phyloP scores from a whole-genome alignment of 2,329 filamentous ascomycete genomes.

The Sporothrix schenckii region DNA sequence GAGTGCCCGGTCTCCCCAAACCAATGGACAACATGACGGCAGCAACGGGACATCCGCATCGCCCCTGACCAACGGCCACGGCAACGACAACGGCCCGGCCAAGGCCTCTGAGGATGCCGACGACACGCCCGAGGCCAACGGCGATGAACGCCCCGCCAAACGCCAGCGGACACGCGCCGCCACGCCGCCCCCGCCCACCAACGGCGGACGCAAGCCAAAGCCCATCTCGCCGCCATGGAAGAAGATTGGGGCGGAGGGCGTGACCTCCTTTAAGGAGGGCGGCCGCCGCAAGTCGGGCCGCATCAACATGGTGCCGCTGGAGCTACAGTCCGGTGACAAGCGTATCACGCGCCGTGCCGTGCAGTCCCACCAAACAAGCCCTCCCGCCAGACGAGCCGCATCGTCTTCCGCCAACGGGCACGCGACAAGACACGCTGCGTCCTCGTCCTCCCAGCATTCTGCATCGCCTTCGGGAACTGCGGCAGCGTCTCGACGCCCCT shows the following conservation, averaged over 20 bases:
- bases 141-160: conserved; percentile 60
- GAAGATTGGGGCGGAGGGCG: conserved; percentile 78
- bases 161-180: conserved; percentile 63
- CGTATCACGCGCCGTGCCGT: conserved; percentile 55
- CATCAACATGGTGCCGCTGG: conserved; percentile 60
- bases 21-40: not conserved
- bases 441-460: conserved; percentile 8
- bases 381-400: conserved; percentile 38
- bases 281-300: conserved; percentile 70
- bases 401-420: conserved; percentile 36
- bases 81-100: conserved; percentile 29
- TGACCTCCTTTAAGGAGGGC: conserved; percentile 78
- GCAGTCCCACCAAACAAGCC: conserved; percentile 44
- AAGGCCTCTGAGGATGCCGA: conserved; percentile 36
- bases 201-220: conserved; percentile 49
- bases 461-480: not conserved
- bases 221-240: conserved; percentile 90
- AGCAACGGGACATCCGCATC: conserved; percentile 6
- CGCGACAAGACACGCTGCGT: conserved; percentile 28
- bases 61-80: conserved; percentile 37
- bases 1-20: not conserved
- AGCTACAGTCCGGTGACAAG: conserved; percentile 56
- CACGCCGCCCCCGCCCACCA: conserved; percentile 40
- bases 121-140: not conserved
- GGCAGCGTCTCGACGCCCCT: conserved; percentile 15